Evolutionary conservation across 306 rosid genomes (phyloP).

Genomic region (Trifolium subterraneum): DNA sequence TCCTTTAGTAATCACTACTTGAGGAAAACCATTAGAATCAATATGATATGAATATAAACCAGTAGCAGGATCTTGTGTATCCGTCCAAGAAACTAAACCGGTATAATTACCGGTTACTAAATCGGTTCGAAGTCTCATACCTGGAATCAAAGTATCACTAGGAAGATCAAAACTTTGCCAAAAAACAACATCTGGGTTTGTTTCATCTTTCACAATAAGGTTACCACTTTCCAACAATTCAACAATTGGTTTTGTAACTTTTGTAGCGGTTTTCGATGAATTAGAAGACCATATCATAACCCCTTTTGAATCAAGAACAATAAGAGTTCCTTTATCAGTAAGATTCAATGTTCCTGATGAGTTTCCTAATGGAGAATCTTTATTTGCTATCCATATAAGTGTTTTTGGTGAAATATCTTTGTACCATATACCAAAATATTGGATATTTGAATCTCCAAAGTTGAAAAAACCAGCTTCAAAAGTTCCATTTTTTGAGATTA

Average conservation of each 20-base stretch:
- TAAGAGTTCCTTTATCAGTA: conserved; percentile 39
- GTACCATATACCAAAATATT: conserved; percentile 48
- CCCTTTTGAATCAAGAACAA: conserved; percentile 21
- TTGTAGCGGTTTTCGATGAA: conserved; percentile 23
- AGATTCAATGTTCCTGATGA: conserved; percentile 39
- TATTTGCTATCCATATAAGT: conserved; percentile 44
- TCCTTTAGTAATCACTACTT: conserved; percentile 25
- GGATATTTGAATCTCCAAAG: conserved; percentile 16
- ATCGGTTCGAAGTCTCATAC: conserved; percentile 31
- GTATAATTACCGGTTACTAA: conserved; percentile 11
- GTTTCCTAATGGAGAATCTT: conserved; percentile 36
- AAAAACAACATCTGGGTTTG: neutral
- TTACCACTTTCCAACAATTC: conserved; percentile 51
- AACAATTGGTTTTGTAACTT: conserved; percentile 30
- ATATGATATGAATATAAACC: conserved; percentile 28
- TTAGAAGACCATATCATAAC: conserved; percentile 34
- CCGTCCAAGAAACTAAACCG: conserved; percentile 34
- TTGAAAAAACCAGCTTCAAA: conserved; percentile 48
- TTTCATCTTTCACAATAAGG: conserved; percentile 43
- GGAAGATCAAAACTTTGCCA: conserved; percentile 59
- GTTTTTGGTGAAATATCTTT: conserved; percentile 35
- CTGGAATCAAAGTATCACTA: conserved; percentile 35
- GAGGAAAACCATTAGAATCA: conserved; percentile 44
- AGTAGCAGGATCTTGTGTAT: conserved; percentile 35
- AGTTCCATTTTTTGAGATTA: conserved; percentile 18